Evolutionary conservation across 2,329 filamentous ascomycete genomes (phyloP).

Genomic region (Sporothrix pseudoabietina): DNA sequence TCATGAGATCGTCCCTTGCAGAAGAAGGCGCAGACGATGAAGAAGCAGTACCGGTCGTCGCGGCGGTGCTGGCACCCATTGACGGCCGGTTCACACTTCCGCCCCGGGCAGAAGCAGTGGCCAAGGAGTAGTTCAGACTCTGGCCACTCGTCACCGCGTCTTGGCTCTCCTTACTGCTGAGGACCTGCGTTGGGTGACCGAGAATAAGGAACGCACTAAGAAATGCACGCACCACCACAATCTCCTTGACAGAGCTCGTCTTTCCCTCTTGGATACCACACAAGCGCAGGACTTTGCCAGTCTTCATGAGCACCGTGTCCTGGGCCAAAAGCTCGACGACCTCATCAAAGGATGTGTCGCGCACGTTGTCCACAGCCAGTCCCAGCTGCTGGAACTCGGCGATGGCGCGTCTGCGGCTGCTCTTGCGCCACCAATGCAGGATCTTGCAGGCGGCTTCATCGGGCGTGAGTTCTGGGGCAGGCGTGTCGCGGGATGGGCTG

Average conservation of each 20-base stretch:
- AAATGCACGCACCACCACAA: conserved; percentile 73
- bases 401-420: conserved; percentile 61
- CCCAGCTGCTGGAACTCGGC: conserved; percentile 66
- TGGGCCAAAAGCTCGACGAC: conserved; percentile 69
- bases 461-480: conserved; percentile 35
- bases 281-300: conserved; percentile 67
- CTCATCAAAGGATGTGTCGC: conserved; percentile 72
- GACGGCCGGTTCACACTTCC: not conserved
- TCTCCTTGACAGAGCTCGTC: conserved; percentile 64
- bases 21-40: conserved; percentile 38
- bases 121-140: conserved; percentile 7
- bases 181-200: conserved; percentile 75
- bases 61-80: not conserved
- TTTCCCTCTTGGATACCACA: conserved; percentile 70
- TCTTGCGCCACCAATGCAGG: conserved; percentile 69
- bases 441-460: conserved; percentile 67
- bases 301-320: conserved; percentile 65
- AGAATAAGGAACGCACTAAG: conserved; percentile 78
- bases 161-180: conserved; percentile 66
- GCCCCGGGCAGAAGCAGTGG: not conserved
- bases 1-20: conserved; percentile 56
- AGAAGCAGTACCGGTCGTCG: not conserved
- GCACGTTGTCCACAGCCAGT: conserved; percentile 69
- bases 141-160: conserved; percentile 16
- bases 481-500: conserved; percentile 36